These are phyloP conservation scores for Flaveria floridana DNA, from an alignment of 140 eudicot genomes.

Conservation along the genomic window DNA sequence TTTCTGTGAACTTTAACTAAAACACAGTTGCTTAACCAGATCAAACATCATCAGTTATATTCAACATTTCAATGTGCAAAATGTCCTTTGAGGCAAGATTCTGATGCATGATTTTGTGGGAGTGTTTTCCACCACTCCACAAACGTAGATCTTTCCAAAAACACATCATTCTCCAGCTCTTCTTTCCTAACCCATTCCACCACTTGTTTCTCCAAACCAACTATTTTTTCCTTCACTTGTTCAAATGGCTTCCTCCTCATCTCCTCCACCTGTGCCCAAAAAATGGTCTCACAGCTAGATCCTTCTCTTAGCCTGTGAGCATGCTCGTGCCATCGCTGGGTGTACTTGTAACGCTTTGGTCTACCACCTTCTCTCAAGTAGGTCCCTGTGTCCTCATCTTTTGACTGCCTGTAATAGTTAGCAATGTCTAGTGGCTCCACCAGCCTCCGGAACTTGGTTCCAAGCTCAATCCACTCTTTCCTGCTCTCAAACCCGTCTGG, in stretches of 20 bases:
- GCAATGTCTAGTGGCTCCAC: constrained; percentile 90
- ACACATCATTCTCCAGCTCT: constrained; percentile 46
- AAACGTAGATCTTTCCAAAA: constrained; percentile 66
- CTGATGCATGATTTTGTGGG: constrained; percentile 38
- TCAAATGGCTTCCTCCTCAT: constrained; percentile 42
- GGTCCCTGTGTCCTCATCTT: constrained; percentile 81
- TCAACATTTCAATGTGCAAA: neutral
- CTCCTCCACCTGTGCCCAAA: constrained; percentile 94
- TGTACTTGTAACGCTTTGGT: constrained; percentile 65
- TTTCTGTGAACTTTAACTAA: neutral
- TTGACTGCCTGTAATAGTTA: constrained; percentile 74
- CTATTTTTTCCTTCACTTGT: constrained; percentile 41
- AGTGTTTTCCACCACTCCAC: constrained; percentile 78
- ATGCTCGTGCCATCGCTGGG: constrained; percentile 81
- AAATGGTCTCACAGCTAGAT: constrained; percentile 55
- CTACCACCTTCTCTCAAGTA: constrained; percentile 60
- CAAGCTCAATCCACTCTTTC: constrained; percentile 71
- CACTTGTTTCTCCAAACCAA: constrained; percentile 48
- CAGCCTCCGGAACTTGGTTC: constrained; percentile 57
- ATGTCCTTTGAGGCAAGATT: constrained; percentile 31
- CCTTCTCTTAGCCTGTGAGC: constrained; percentile 40
- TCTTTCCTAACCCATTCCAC: constrained; percentile 37
- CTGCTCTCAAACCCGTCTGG: constrained; percentile 82
- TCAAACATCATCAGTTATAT: neutral
- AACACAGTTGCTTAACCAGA: neutral